Conservation (phyloP, 495 filamentous ascomycete genomes). For the Wilcoxina mikolae region DNA sequence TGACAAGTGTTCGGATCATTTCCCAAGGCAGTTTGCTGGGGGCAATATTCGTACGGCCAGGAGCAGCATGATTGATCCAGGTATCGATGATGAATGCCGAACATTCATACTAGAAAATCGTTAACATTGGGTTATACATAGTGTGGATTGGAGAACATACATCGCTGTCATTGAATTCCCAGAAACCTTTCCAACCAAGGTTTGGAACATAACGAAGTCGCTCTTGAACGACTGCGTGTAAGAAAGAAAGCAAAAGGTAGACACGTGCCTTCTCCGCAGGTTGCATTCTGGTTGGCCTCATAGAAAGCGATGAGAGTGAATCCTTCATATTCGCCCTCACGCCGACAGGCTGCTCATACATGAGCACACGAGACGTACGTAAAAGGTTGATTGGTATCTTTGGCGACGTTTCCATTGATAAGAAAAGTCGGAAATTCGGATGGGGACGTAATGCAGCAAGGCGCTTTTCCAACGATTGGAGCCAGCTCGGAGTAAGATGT, state of each 20-base stretch:
- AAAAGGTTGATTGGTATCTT: constrained; percentile 96
- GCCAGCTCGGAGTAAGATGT: constrained; percentile 86
- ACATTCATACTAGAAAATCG: constrained; percentile 70
- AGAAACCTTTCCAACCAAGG: constrained; percentile 96
- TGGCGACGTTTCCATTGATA: constrained; percentile 93
- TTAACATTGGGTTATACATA: not conserved
- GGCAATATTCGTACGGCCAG: constrained; percentile 77
- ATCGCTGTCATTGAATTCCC: constrained; percentile 99
- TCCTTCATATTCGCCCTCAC: constrained; percentile 98
- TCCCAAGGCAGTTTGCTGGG: constrained; percentile 93
- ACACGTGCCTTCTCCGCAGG: constrained; percentile 85
- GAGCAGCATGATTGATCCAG: constrained; percentile 73
- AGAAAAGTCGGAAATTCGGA: constrained; percentile 83
- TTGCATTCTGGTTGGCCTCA: constrained; percentile 53
- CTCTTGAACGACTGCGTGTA: constrained; percentile 94
- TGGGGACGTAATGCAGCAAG: constrained; percentile 91
- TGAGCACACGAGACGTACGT: constrained; percentile 80
- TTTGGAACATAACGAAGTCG: constrained; percentile 86
- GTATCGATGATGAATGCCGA: constrained; percentile 89
- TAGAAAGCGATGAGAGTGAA: constrained; percentile 67
- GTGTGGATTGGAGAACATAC: constrained; percentile 42
- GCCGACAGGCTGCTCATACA: constrained; percentile 96
- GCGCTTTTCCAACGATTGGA: constrained; percentile 92
- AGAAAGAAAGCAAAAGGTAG: constrained; percentile 81
- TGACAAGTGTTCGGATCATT: constrained; percentile 82